Base-by-base conservation (phyloP, 768 basidiomycete species). In the Pleurotus sapidus region DNA sequence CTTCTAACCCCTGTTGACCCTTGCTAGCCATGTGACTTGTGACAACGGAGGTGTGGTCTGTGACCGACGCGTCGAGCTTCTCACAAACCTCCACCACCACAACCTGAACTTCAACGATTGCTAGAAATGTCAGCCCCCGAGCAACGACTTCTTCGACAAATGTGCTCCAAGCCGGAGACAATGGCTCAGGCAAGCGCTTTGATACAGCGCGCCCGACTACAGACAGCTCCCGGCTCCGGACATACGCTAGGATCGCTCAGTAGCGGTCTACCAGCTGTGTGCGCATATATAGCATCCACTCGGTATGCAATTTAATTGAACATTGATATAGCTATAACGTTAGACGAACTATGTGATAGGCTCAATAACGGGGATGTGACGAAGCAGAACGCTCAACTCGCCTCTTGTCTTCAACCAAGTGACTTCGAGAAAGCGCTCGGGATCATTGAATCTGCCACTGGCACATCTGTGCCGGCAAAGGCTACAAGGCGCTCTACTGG, bases 221-320 rank as follows among this genome's bases (percentile, higher is more conserved):
- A 71, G 60, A 83, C 81, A 12, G 72, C 66, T 1, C 75, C 72
- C 14, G 82, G 82, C n/a, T 79, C 81, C 6, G 83, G 83, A 5
- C 73, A 72, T 54, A 71, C 77, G 17, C 58, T 83, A 3, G 72
- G 75, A 3, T 59, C 74, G 18, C 69, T 68, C 12, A 66, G 64
- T 2, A 67, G 68, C 3, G 82, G 77, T 18, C 56, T 83, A 27
- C 72, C 79, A 15, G 80, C 83, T 4, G 76, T 81, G 27, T 83
- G 81, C 59, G 77, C 80, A 24, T 72, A 74, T 53, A 64, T 84
- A 47, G 81, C 82, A 20, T 82, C 80, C 5, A 69, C 76, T 67
- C 67, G 70, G 83, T 83, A 57, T 43, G 69, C 50, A 3, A 9
- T 34, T 34, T 34, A 11, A 34, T 1, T 8, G 30, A 34, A 11